Evolutionary conservation across 2,329 filamentous ascomycete species (phyloP).

Genomic region (Exophiala oligosperma): DNA sequence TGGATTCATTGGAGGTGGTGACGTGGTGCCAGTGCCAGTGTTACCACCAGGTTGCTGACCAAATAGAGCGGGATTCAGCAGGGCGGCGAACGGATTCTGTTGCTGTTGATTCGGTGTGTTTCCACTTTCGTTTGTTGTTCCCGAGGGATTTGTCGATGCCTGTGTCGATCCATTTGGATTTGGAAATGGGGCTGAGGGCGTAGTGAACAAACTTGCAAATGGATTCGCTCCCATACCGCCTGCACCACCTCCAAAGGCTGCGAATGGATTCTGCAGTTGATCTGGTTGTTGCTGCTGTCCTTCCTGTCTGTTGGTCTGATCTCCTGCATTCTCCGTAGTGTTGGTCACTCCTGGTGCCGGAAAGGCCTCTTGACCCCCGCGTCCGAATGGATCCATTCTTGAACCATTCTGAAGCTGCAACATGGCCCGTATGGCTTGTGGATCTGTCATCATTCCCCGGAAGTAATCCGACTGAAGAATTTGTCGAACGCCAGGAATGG

Average conservation of each 20-base stretch:
- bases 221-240: constrained; percentile 56
- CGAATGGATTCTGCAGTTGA: constrained; percentile 48
- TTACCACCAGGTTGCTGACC: constrained; percentile 31
- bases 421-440: constrained; percentile 77
- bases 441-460: constrained; percentile 89
- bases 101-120: constrained; percentile 32
- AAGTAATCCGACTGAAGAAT: constrained; percentile 88
- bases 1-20: constrained; percentile 46
- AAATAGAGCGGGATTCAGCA: constrained; percentile 56
- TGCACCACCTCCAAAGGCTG: constrained; percentile 31
- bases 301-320: constrained; percentile 40
- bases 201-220: constrained; percentile 64
- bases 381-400: constrained; percentile 54
- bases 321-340: constrained; percentile 57
- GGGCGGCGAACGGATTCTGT: constrained; percentile 66
- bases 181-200: constrained; percentile 24
- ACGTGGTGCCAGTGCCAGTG: constrained; percentile 18
- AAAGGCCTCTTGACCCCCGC: constrained; percentile 60
- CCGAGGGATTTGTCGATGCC: neutral
- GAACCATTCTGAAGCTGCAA: constrained; percentile 75
- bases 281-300: constrained; percentile 29
- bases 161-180: constrained; percentile 5
- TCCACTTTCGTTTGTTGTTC: neutral
- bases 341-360: constrained; percentile 91
- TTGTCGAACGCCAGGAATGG: constrained; percentile 73